These are phyloP conservation scores for Eragrostis nindensis DNA, from an alignment of 176 grass and related monocot species.

Conservation along the genomic window DNA sequence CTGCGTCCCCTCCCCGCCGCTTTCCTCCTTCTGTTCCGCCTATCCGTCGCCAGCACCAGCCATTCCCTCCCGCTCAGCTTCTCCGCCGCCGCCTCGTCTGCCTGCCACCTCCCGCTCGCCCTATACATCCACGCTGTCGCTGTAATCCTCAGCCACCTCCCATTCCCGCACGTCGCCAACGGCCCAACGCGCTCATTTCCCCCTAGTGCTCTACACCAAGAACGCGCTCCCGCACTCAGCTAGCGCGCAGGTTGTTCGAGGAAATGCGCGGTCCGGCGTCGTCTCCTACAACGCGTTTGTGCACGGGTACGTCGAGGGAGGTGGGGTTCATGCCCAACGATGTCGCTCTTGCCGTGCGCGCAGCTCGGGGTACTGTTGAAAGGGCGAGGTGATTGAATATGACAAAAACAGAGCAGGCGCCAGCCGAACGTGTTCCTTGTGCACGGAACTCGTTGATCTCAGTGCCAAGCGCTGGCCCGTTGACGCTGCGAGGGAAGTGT, in stretches of 20 bases:
- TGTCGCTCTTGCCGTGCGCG: constrained; percentile 52
- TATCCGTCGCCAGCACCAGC: constrained; percentile 24
- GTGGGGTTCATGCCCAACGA: constrained; percentile 48
- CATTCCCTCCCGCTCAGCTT: constrained; percentile 52
- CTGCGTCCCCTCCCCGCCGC: constrained; percentile 5
- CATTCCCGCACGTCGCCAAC: constrained; percentile 51
- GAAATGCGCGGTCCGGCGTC: constrained; percentile 33
- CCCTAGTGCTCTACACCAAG: constrained; percentile 45
- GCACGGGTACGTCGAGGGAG: constrained; percentile 30
- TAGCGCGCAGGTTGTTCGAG: constrained; percentile 54
- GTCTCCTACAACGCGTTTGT: constrained; percentile 57
- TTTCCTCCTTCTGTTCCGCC: constrained; percentile 51
- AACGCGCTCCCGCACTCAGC: constrained; percentile 39
- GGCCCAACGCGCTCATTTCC: constrained; percentile 50
- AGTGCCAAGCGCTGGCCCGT: constrained; percentile 62
- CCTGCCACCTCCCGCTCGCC: constrained; percentile 43
- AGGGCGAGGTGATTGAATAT: constrained; percentile 56
- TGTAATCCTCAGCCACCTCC: constrained; percentile 38
- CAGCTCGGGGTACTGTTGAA: constrained; percentile 55
- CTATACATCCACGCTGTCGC: constrained; percentile 50
- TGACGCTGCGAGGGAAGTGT: constrained; percentile 40
- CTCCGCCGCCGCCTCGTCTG: constrained; percentile 27
- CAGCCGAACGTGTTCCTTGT: constrained; percentile 49
- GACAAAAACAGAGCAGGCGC: constrained; percentile 37
- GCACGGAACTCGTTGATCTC: constrained; percentile 58